phyloP scores from a whole-genome alignment of 2,329 filamentous ascomycete species.

The Biscogniauxia mediterranea region DNA sequence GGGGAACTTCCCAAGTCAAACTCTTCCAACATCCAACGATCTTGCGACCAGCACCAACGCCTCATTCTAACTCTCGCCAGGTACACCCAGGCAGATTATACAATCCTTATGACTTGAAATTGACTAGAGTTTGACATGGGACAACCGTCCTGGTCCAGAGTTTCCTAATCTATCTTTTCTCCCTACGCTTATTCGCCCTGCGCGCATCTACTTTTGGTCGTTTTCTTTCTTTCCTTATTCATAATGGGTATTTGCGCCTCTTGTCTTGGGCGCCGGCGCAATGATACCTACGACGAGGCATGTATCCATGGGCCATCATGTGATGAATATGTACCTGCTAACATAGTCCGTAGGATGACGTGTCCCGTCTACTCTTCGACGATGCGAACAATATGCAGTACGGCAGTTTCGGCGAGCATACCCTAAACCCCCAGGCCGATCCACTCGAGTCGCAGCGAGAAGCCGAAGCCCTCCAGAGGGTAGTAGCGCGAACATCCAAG shows the following conservation, averaged over 20 bases:
- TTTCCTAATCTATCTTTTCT: constrained; percentile 8
- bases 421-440: constrained; percentile 54
- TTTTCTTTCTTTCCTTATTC: not conserved
- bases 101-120: constrained; percentile 30
- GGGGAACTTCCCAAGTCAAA: not conserved
- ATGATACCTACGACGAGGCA: constrained; percentile 56
- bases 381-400: constrained; percentile 59
- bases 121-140: constrained; percentile 18
- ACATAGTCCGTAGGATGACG: constrained; percentile 47
- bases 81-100: constrained; percentile 33
- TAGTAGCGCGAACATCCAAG: constrained; percentile 65
- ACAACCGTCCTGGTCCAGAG: constrained; percentile 22
- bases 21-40: constrained; percentile 3
- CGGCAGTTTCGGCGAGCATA: constrained; percentile 60
- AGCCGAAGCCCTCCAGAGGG: constrained; percentile 61
- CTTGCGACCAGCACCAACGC: constrained; percentile 13
- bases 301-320: constrained; percentile 14
- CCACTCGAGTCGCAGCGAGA: constrained; percentile 62
- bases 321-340: constrained; percentile 5
- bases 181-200: not conserved
- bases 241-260: constrained; percentile 61
- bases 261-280: constrained; percentile 53
- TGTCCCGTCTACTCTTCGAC: constrained; percentile 59
- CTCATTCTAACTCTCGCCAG: constrained; percentile 34
- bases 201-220: not conserved